phyloP scores from a whole-genome alignment of 2,329 filamentous ascomycete species.

The Emmonsia crescens region DNA sequence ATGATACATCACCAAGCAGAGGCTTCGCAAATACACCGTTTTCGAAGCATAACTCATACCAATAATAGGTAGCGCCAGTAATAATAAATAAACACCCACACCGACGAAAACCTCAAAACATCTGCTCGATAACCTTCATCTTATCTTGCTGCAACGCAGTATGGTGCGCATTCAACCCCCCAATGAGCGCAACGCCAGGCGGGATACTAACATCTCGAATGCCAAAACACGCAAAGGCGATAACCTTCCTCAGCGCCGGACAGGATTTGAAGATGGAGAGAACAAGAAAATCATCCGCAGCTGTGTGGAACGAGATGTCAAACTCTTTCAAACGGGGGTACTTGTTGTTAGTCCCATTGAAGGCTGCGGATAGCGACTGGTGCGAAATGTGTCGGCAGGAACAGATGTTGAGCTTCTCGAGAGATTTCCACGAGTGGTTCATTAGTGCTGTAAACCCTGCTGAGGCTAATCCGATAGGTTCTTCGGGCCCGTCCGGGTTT shows the following conservation, averaged over 20 bases:
- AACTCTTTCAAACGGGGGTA: constrained; percentile 54
- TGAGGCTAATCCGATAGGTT: constrained; percentile 61
- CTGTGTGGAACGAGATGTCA: constrained; percentile 58
- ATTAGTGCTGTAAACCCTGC: constrained; percentile 71
- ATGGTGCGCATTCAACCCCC: constrained; percentile 44
- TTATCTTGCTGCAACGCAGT: not conserved
- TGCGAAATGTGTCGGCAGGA: constrained; percentile 72
- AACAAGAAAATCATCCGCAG: constrained; percentile 36
- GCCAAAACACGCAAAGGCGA: constrained; percentile 54
- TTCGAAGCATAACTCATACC: not conserved
- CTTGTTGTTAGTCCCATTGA: constrained; percentile 36
- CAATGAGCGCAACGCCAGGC: constrained; percentile 48
- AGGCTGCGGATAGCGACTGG: constrained; percentile 62
- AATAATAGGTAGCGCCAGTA: not conserved
- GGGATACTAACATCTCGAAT: constrained; percentile 47
- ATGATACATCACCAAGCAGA: not conserved
- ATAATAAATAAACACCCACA: not conserved
- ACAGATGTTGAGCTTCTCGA: constrained; percentile 64
- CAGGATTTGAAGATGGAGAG: constrained; percentile 36
- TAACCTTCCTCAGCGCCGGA: constrained; percentile 42
- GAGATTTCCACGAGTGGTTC: constrained; percentile 60
- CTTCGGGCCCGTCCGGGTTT: constrained; percentile 52
- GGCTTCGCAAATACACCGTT: too few species aligned
- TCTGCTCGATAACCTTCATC: constrained; percentile 1
- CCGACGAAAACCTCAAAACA: not conserved